phyloP scores from a whole-genome alignment of 2,329 filamentous ascomycete genomes.

The Apiospora malaysiana region DNA sequence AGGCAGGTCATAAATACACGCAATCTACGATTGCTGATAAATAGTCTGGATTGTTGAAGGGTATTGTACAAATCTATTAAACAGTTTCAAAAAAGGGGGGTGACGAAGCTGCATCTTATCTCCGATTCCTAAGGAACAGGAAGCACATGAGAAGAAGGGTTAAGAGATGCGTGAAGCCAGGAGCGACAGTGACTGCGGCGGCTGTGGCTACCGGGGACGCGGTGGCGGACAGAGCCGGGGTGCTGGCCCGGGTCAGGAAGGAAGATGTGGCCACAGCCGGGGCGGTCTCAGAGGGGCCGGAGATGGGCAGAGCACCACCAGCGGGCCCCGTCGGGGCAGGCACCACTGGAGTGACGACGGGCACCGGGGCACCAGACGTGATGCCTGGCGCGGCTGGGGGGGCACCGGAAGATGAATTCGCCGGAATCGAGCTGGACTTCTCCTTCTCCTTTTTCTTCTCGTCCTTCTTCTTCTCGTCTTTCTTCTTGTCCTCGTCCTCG shows the following conservation, averaged over 20 bases:
- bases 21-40: not conserved
- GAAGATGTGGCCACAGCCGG: not conserved
- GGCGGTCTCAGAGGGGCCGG: not conserved
- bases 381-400: not conserved
- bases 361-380: not conserved
- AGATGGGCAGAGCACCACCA: not conserved
- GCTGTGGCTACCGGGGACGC: not conserved
- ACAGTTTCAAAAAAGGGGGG: not conserved
- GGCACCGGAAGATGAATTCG: not conserved
- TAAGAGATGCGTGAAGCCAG: not conserved
- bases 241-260: not conserved
- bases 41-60: not conserved
- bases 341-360: not conserved
- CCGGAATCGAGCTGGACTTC: not conserved
- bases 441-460: not conserved
- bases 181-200: not conserved
- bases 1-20: not conserved
- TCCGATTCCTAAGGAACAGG: not conserved
- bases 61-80: not conserved
- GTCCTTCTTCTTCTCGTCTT: not conserved
- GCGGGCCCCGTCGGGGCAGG: not conserved
- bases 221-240: not conserved
- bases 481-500: not conserved
- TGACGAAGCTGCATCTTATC: not conserved
- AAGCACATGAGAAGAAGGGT: not conserved